A percentile compares a stretch with the other conserved stretches of the same genome.
Conservation (phyloP, 2,329 filamentous ascomycete genomes). For the Aspergillus viridinutans region DNA sequence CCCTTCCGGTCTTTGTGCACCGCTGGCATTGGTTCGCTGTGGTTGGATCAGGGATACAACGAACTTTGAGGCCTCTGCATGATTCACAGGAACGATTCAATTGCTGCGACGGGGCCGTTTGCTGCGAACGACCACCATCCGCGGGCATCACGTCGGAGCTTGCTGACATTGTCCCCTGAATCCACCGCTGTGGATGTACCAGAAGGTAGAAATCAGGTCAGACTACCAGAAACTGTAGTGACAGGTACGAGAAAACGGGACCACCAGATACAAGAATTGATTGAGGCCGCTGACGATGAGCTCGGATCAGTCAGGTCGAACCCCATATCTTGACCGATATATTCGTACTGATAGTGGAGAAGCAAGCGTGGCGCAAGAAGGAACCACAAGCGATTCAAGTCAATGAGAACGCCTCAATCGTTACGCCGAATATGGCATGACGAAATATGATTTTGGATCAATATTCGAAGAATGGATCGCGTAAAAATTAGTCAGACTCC, state of each 20-base stretch:
- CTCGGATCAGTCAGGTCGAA: background rate
- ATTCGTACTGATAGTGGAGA: background rate
- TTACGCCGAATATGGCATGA: background rate
- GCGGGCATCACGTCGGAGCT: conserved; percentile 17
- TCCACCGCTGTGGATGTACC: background rate
- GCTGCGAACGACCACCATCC: conserved; percentile 16
- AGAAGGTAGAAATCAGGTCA: background rate
- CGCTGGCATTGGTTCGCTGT: conserved; percentile 34
- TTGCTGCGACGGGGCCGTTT: conserved; percentile 21
- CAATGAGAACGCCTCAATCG: background rate
- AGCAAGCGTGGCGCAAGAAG: background rate
- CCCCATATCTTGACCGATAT: background rate
- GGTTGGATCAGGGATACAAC: conserved; percentile 29
- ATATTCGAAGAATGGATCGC: background rate
- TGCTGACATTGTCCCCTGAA: conserved; percentile 23
- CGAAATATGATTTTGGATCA: background rate
- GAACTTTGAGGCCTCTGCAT: conserved; percentile 34
- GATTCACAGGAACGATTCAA: conserved; percentile 37
- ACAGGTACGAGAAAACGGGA: background rate
- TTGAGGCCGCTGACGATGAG: background rate
- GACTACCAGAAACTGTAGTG: background rate
- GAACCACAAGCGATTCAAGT: background rate
- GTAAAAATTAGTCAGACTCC: background rate
- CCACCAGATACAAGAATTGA: background rate
- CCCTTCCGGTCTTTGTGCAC: conserved; percentile 31